phyloP scores from a whole-genome alignment of 1,139 yeast genomes.

The Blastobotrys raffinosifermentans region DNA sequence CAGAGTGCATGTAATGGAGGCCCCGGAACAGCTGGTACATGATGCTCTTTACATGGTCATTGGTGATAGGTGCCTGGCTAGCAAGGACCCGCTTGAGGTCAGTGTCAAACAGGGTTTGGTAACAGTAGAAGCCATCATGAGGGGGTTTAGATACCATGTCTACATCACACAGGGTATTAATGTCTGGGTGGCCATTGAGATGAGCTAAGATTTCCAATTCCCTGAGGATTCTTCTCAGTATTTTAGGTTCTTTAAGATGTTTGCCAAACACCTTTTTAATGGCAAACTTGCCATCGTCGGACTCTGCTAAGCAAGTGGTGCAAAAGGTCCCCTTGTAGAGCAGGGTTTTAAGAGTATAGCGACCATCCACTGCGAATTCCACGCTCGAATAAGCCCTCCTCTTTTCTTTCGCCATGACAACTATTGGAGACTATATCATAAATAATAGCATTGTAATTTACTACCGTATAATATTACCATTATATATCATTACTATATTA shows the following conservation, averaged over 20 bases:
- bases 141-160: conserved; percentile 62
- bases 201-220: background rate
- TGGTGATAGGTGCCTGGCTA: conserved; percentile 63
- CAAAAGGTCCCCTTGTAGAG: too few species aligned
- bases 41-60: conserved; percentile 30
- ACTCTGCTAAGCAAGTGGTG: too few species aligned
- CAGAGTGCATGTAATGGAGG: conserved; percentile 90
- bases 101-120: conserved; percentile 70
- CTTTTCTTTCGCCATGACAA: too few species aligned
- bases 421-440: too few species aligned
- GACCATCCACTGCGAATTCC: too few species aligned
- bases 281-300: too few species aligned
- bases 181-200: background rate
- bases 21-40: conserved; percentile 56
- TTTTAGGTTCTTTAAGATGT: background rate
- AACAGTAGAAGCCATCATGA: conserved; percentile 78
- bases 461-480: too few species aligned
- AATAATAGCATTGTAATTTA: too few species aligned
- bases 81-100: conserved; percentile 75
- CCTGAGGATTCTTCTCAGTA: background rate
- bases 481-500: too few species aligned
- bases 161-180: conserved; percentile 47
- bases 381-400: too few species aligned
- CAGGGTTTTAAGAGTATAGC: too few species aligned
- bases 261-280: too few species aligned